Percentiles rank a stretch among this genome's conserved stretches.
Evolutionary conservation across 768 basidiomycete genomes (phyloP).

Genomic region (Neoboletus subvelutipes): DNA sequence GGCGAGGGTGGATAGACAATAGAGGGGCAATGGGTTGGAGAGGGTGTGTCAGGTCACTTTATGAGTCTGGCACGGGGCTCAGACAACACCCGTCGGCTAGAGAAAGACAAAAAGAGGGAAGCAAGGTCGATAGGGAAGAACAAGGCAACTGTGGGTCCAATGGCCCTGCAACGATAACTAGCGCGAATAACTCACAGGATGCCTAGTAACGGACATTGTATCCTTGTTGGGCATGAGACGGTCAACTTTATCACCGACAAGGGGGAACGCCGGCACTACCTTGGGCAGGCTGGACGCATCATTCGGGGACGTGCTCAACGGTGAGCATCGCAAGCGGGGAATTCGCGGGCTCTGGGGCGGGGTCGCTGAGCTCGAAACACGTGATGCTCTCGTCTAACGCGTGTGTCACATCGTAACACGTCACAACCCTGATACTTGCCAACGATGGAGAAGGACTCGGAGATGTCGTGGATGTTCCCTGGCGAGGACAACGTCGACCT

Average conservation of each 20-base stretch:
- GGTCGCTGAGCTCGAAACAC: slow-evolving; percentile 2
- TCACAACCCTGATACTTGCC: background rate
- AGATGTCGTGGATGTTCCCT: slow-evolving; percentile 71
- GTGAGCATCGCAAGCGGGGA: too few species aligned
- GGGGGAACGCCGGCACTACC: too few species aligned
- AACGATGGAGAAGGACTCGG: slow-evolving; percentile 70
- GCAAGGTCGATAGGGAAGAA: slow-evolving; percentile 11
- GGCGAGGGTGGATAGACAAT: background rate
- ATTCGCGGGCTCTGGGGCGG: background rate
- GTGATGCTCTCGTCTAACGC: slow-evolving; percentile 3
- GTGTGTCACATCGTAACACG: slow-evolving; percentile 5
- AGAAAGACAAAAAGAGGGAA: background rate
- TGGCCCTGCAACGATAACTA: background rate
- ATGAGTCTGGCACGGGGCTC: background rate
- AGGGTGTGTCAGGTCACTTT: background rate
- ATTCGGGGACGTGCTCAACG: background rate
- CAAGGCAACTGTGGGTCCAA: background rate
- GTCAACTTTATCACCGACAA: background rate
- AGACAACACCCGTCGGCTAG: background rate
- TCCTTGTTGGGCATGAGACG: background rate
- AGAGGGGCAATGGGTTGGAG: background rate
- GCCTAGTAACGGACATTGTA: slow-evolving; percentile 1
- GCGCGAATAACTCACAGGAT: background rate
- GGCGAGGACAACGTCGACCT: slow-evolving; percentile 71
- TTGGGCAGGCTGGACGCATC: background rate